These are phyloP conservation scores for Colletotrichum tofieldiae DNA, from an alignment of 2,329 filamentous ascomycete species.

Conservation along the genomic window DNA sequence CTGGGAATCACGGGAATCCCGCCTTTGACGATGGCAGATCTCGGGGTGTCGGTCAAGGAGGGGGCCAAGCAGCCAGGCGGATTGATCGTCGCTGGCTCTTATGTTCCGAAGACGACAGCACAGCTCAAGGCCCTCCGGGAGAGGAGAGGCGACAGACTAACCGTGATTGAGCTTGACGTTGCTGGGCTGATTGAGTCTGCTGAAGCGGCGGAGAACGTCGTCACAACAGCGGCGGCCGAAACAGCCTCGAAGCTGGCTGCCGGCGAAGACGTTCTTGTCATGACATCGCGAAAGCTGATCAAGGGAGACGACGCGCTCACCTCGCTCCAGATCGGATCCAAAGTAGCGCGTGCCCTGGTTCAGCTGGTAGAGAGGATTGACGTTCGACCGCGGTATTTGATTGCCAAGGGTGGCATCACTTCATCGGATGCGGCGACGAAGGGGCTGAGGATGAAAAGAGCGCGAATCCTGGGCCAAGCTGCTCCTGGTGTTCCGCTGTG, in stretches of 20 bases:
- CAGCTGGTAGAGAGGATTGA: slow-evolving; percentile 62
- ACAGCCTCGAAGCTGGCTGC: slow-evolving; percentile 50
- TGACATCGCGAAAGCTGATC: slow-evolving; percentile 71
- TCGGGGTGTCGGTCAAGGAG: slow-evolving; percentile 52
- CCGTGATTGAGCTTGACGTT: slow-evolving; percentile 44
- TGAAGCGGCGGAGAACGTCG: slow-evolving; percentile 23
- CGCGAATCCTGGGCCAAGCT: slow-evolving; percentile 70
- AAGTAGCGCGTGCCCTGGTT: slow-evolving; percentile 67
- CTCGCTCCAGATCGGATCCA: slow-evolving; percentile 69
- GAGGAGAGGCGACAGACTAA: slow-evolving; percentile 40
- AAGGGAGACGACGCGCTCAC: slow-evolving; percentile 60
- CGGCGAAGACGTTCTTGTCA: slow-evolving; percentile 70
- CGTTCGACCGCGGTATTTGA: slow-evolving; percentile 68
- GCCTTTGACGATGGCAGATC: slow-evolving; percentile 63
- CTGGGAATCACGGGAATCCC: slow-evolving; percentile 67
- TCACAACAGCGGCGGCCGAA: slow-evolving; percentile 44
- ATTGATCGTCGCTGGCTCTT: slow-evolving; percentile 70
- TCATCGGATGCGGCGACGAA: slow-evolving; percentile 73
- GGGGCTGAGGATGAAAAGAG: slow-evolving; percentile 67
- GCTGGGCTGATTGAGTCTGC: slow-evolving; percentile 33
- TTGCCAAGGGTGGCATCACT: slow-evolving; percentile 74
- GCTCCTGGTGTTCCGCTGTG: slow-evolving; percentile 72
- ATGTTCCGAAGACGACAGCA: slow-evolving; percentile 72
- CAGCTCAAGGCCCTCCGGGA: slow-evolving; percentile 44
- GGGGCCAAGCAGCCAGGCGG: slow-evolving; percentile 56